Percentiles rank a stretch among this genome's conserved stretches.
These are phyloP conservation scores for Aeschynomene evenia DNA, from an alignment of 306 rosid genomes.

Conservation along the genomic window DNA sequence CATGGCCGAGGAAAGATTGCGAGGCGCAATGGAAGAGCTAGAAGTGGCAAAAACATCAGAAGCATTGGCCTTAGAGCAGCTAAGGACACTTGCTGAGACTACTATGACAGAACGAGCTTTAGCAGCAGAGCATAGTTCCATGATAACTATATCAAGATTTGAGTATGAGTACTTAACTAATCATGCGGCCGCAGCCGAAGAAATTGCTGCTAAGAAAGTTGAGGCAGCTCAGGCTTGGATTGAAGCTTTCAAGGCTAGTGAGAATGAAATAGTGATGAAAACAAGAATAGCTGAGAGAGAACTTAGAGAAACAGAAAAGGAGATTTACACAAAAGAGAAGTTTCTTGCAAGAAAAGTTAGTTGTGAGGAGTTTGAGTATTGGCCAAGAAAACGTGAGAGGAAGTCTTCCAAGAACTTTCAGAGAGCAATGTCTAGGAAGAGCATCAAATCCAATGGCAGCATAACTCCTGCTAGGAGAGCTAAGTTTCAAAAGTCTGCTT, in stretches of 20 bases:
- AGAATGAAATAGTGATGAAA: slow-evolving; percentile 67
- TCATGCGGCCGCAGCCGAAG: slow-evolving; percentile 68
- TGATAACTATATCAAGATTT: slow-evolving; percentile 71
- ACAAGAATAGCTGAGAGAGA: slow-evolving; percentile 54
- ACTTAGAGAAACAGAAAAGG: slow-evolving; percentile 51
- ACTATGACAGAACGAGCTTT: slow-evolving; percentile 58
- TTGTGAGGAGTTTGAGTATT: slow-evolving; percentile 41
- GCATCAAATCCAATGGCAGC: slow-evolving; percentile 42
- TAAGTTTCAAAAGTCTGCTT: slow-evolving; percentile 51
- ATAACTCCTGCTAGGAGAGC: slow-evolving; percentile 44
- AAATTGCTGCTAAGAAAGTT: slow-evolving; percentile 81
- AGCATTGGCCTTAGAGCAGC: slow-evolving; percentile 57
- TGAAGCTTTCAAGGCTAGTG: slow-evolving; percentile 87
- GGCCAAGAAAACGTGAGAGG: slow-evolving; percentile 50
- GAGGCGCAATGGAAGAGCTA: slow-evolving; percentile 64
- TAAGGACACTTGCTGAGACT: slow-evolving; percentile 53
- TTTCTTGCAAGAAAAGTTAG: slow-evolving; percentile 43
- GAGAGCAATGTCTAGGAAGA: slow-evolving; percentile 42
- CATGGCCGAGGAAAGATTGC: slow-evolving; percentile 57
- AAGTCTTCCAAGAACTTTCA: slow-evolving; percentile 38
- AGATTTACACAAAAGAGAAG: slow-evolving; percentile 37
- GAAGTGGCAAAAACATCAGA: slow-evolving; percentile 64
- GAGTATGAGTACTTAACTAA: slow-evolving; percentile 74
- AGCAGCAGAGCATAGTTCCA: slow-evolving; percentile 53
- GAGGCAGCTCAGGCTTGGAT: slow-evolving; percentile 86